Evolutionary conservation across 2,329 filamentous ascomycete genomes (phyloP), one percentile per base, ranked within the genome.

Genomic region (Tolypocladium pustulatum): DNA sequence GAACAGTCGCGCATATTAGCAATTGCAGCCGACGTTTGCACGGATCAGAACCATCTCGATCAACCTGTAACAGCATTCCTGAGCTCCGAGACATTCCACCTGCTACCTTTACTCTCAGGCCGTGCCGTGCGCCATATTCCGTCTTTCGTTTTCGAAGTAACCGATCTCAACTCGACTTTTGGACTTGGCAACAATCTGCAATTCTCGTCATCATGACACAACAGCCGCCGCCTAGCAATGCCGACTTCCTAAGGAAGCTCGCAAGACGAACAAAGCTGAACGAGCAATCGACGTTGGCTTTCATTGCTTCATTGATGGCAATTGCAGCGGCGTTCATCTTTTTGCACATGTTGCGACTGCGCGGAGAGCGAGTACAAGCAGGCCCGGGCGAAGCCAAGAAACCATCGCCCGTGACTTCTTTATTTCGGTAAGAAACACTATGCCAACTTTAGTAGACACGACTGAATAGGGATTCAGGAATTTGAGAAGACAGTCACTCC

Each of bases 401-500:
- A 30, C 43, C 56, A 1, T 52, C 43, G 6, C n/a, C 17, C 4
- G 1, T 62, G 15, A 52, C 27, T 2, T 43, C 41, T 38, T 10
- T 61, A 7, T 52, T 56, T 25, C 57, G 59, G 61, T 62, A 55
- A 13, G 59, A 54, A n/a, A 27, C 13, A 15, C 22, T 13, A 30
- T 3, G 17, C 1, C 36, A 41, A 8, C 20, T 12, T 9, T 30
- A 30, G n/a, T 55, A 30, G 37, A n/a, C 7, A 41, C 20, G 30
- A 1, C 3, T 12, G 36, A 15, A 12, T 17, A 7, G 25, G 38
- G 30, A 34, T 37, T n/a, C 37, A 74, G 72, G 55, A 65, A 62
- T 37, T 43, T 67, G 34, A 68, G 72, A 57, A 65, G 61, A 40
- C 25, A 67, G 8, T 59, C 65, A 32, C 63, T 73, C 22, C 66